Base-by-base conservation (phyloP, 176 grass and related monocot species). In the Musa acuminata region DNA sequence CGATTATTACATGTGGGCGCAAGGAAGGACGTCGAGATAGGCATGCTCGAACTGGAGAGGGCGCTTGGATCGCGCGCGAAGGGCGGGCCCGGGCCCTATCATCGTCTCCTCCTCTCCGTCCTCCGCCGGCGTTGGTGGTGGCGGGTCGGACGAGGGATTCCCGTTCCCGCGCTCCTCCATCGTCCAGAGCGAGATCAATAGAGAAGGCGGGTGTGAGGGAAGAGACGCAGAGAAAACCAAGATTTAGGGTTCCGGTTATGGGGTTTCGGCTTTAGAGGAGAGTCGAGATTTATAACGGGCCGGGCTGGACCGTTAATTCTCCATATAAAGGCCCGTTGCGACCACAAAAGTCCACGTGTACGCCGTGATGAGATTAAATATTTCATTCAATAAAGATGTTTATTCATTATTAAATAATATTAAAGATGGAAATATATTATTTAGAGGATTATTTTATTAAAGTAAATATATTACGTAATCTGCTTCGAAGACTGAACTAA, bases 31-130 rank as follows among this genome's bases (percentile, higher is more conserved):
- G 80, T 98, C 84, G 80, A 98, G 95, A 84, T 89, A 98, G 57
- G 95, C 88, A 55, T 89, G 86, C 80, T 99, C 90, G 82, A 99
- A 94, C 90, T 99, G 95, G 25, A 99, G 95, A 64, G 88, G 90
- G 24, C 88, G 90, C 86, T 99, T 94, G 62, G 84, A 78, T 57
- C 88, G 87, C 81, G 67, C 63, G 66, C 72, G 77, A 68, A 83
- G 70, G 63, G 70, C 78, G 49, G 90, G 95, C 1, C 88, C 95
- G 10, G 90, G 95, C 1, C 95, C 95, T 21, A 99, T 69, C 67
- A 84, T 76, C 21, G 79, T 55, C 4, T 89, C 94, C 24, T 74
- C 87, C 12, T 84, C 85, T 11, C 60, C 81, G 29, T 79, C 65
- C 72, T 78, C 51, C 60, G 71, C 76, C 5, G n/a, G 76, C 11